phyloP scores from a whole-genome alignment of 83 land plant species.

The Isoetes engelmannii region DNA sequence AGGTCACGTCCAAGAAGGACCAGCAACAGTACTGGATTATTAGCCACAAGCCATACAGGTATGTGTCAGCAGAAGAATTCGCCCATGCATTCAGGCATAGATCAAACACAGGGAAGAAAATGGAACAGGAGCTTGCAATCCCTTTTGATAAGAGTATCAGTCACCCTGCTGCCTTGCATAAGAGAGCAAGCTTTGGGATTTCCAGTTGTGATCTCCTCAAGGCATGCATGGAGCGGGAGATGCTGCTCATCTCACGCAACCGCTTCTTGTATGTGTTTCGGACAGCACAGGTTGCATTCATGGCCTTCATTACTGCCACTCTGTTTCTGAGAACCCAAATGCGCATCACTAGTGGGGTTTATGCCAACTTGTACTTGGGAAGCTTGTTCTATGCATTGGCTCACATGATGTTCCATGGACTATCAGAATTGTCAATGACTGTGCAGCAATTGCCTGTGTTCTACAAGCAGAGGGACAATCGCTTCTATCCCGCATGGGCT shows the following conservation, averaged over 20 bases:
- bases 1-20: constrained; percentile 47
- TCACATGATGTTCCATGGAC: constrained; percentile 87
- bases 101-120: constrained; percentile 26
- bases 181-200: constrained; percentile 19
- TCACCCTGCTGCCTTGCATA: constrained; percentile 37
- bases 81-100: constrained; percentile 21
- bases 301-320: constrained; percentile 62
- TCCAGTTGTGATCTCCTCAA: constrained; percentile 32
- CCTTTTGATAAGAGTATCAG: constrained; percentile 33
- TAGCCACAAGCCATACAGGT: constrained; percentile 23
- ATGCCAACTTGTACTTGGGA: constrained; percentile 63
- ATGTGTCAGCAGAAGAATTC: constrained; percentile 30
- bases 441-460: constrained; percentile 77
- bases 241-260: constrained; percentile 30
- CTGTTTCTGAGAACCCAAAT: constrained; percentile 76
- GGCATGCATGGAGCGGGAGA: constrained; percentile 33
- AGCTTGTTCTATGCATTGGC: constrained; percentile 67
- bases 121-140: constrained; percentile 17
- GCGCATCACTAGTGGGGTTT: constrained; percentile 55
- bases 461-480: constrained; percentile 90
- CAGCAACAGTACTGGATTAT: constrained; percentile 47
- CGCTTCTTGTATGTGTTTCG: constrained; percentile 36
- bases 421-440: constrained; percentile 78
- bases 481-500: constrained; percentile 84
- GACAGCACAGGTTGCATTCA: constrained; percentile 58